Evolutionary conservation across 2,329 filamentous ascomycete species (phyloP), one percentile per base, ranked within the genome.

Genomic region (Capronia coronata): DNA sequence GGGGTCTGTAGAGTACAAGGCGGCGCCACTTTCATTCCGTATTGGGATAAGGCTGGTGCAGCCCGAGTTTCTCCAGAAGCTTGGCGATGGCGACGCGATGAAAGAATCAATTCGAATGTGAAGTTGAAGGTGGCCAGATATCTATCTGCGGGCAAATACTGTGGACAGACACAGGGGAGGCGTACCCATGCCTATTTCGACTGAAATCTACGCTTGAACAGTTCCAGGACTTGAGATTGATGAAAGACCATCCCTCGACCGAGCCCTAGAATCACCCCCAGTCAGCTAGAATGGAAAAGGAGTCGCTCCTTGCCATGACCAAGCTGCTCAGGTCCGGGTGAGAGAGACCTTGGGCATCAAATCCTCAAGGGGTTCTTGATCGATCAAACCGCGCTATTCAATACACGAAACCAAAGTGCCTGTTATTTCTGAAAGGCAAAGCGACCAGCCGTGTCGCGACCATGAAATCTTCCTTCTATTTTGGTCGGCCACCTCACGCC

Each of bases 301-400:
- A 56, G 46, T 50, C 46, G n/a, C 50, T 59, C 11, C 49, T 59
- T 32, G 46, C 48, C 1, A 59, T 59, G 57, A 59, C 57, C 35
- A 59, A 59, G 49, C 52, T 56, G 29, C 55, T 59, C 8, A 54
- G 54, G 44, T 49, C 30, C 46, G 25, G 18, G 14, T 40, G 34
- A 37, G 34, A 19, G 6, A 37, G 34, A 19, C 14, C 34, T 37
- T 16, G 4, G n/a, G 29, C 29, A 7, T 27, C 10, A 10, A 27
- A 27, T 27, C 23, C 23, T 27, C 5, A 5, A 27, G n/a, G n/a
- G n/a, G n/a, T n/a, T n/a, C n/a, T n/a, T n/a, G n/a, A n/a, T n/a
- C n/a, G n/a, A n/a, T n/a, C n/a, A n/a, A n/a, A n/a, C n/a, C n/a
- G n/a, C n/a, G n/a, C n/a, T n/a, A n/a, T n/a, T n/a, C n/a, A n/a